Percentiles rank a stretch among this genome's conserved stretches.
Evolutionary conservation across 228 moss, liverwort and hornwort genomes (phyloP).

Genomic region (Sphagnum fallax): DNA sequence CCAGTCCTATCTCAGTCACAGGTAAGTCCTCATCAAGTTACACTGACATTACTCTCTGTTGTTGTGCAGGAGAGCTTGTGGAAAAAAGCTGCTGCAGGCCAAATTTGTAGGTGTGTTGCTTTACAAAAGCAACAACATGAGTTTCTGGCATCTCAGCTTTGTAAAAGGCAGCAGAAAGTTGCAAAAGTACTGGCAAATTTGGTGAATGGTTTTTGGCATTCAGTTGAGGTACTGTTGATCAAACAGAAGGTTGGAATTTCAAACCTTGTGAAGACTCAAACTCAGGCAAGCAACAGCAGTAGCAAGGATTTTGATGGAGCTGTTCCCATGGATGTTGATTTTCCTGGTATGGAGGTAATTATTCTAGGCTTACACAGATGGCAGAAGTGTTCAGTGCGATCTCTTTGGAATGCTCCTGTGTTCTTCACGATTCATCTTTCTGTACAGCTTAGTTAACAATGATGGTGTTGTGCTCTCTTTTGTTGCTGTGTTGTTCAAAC

Average conservation of each 20-base stretch:
- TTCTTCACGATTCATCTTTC: no score
- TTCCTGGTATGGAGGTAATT: background rate
- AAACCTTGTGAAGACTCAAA: no score
- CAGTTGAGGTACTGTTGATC: constrained; percentile 20
- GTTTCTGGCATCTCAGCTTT: constrained; percentile 34
- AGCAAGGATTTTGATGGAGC: background rate
- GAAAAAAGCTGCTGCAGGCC: constrained; percentile 61
- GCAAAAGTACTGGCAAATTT: constrained; percentile 52
- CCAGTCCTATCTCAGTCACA: no score
- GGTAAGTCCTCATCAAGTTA: no score
- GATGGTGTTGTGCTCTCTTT: no score
- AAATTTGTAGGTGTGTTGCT: constrained; percentile 43
- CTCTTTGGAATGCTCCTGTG: no score
- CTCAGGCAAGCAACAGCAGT: no score
- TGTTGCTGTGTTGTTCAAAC: no score
- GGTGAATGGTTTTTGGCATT: constrained; percentile 65
- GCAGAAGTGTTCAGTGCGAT: no score
- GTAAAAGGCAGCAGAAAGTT: constrained; percentile 45
- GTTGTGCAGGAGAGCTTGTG: constrained; percentile 63
- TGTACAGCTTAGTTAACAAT: no score
- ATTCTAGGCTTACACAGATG: no score
- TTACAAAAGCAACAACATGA: constrained; percentile 35
- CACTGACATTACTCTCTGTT: background rate
- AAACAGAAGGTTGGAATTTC: no score
- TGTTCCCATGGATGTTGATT: background rate